A percentile compares a stretch with the other conserved stretches of the same genome.
phyloP scores from a whole-genome alignment of 495 filamentous ascomycete genomes.

The Daldinia decipiens region DNA sequence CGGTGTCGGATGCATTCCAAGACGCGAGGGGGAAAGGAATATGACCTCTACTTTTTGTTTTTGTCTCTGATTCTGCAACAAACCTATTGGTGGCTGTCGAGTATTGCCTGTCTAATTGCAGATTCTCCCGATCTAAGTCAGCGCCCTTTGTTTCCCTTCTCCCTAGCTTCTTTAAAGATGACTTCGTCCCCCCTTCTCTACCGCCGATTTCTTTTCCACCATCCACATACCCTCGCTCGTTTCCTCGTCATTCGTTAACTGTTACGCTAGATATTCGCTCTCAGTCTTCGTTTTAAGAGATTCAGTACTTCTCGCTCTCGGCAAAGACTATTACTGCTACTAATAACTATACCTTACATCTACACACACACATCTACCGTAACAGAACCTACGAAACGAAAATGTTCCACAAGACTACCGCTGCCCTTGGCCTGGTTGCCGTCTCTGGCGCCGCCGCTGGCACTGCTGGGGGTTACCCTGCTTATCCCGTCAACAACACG shows the following conservation, averaged over 20 bases:
- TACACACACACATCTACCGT: background rate
- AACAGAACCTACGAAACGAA: conserved; percentile 18
- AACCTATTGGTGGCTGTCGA: conserved; percentile 34
- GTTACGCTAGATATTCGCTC: conserved; percentile 28
- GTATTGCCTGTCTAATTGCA: conserved; percentile 48
- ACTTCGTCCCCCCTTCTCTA: conserved; percentile 8
- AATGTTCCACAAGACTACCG: conserved; percentile 39
- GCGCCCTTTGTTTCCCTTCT: conserved; percentile 29
- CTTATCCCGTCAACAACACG: conserved; percentile 21
- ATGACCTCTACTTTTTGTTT: conserved; percentile 41
- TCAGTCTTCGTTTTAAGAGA: conserved; percentile 6
- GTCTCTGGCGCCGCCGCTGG: conserved; percentile 42
- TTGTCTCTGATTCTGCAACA: conserved; percentile 26
- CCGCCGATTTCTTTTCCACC: background rate
- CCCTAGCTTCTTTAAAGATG: conserved; percentile 39
- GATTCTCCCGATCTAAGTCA: conserved; percentile 33
- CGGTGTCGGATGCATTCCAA: conserved; percentile 42
- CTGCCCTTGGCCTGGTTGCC: conserved; percentile 38
- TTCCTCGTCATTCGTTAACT: conserved; percentile 39
- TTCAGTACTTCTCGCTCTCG: background rate
- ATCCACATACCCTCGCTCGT: conserved; percentile 10
- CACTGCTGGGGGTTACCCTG: background rate
- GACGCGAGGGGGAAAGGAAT: conserved; percentile 39
- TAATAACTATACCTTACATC: background rate
- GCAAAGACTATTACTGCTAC: conserved; percentile 8